Conservation (phyloP, 352 stramenopile species). For the Phytophthora sp. region DNA sequence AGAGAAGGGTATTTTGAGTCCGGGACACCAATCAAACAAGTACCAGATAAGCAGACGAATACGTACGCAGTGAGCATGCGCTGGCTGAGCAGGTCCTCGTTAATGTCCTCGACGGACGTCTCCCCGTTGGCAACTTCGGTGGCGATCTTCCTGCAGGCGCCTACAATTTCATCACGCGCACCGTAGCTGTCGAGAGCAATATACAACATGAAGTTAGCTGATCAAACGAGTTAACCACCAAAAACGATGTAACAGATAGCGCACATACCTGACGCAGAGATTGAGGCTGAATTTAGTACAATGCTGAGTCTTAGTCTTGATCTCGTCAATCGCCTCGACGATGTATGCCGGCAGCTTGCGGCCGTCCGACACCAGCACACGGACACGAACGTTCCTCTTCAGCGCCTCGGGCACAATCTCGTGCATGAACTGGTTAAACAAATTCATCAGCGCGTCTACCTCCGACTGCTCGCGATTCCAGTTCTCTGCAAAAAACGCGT, state of each 20-base stretch:
- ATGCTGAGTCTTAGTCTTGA: conserved; percentile 89
- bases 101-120: conserved; percentile 70
- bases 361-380: conserved; percentile 88
- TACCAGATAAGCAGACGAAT: not conserved
- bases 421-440: conserved; percentile 96
- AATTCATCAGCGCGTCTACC: conserved; percentile 91
- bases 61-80: conserved; percentile 86
- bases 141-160: conserved; percentile 91
- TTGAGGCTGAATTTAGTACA: conserved; percentile 86
- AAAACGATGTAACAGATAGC: not conserved
- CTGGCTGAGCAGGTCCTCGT: conserved; percentile 77
- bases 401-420: conserved; percentile 91
- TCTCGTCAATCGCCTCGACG: conserved; percentile 67
- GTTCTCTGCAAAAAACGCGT: conserved; percentile 78
- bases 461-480: conserved; percentile 92
- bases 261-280: conserved; percentile 77
- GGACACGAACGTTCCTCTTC: conserved; percentile 92
- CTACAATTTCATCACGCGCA: conserved; percentile 94
- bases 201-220: conserved; percentile 29
- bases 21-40: not conserved
- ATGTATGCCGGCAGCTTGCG: conserved; percentile 76
- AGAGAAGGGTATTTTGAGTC: conserved; percentile 4
- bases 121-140: conserved; percentile 76
- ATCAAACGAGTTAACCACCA: not conserved
- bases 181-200: conserved; percentile 89